Evolutionary conservation across 1,284 basidiomycete species (phyloP).

Genomic region (Pholiota adiposa): DNA sequence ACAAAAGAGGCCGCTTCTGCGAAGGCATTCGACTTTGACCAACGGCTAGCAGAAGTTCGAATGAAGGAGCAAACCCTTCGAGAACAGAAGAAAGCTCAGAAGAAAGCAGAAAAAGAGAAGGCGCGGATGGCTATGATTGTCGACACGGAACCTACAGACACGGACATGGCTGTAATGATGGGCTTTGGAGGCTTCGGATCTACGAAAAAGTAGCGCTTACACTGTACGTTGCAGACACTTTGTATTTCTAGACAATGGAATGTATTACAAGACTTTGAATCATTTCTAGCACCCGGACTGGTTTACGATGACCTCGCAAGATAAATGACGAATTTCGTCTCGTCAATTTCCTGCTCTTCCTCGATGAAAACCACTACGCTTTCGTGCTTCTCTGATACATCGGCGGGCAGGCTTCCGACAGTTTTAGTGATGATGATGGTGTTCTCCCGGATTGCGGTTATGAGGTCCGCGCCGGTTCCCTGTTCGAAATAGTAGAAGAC

Average conservation of each 20-base stretch:
- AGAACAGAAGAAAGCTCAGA: slow-evolving; percentile 72
- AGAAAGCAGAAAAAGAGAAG: slow-evolving; percentile 74
- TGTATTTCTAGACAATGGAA: slow-evolving; percentile 32
- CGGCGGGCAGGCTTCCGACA: slow-evolving; percentile 74
- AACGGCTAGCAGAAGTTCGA: slow-evolving; percentile 84
- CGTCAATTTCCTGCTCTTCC: slow-evolving; percentile 88
- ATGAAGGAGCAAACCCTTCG: slow-evolving; percentile 68
- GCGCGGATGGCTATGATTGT: slow-evolving; percentile 65
- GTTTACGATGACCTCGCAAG: slow-evolving; percentile 52
- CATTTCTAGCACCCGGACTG: slow-evolving; percentile 25
- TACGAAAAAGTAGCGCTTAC: slow-evolving; percentile 65
- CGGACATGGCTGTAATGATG: slow-evolving; percentile 86
- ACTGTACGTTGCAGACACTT: slow-evolving; percentile 9
- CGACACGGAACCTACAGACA: slow-evolving; percentile 54
- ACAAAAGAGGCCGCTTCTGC: slow-evolving; percentile 80
- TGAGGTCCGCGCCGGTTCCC: slow-evolving; percentile 68
- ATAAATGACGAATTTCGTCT: slow-evolving; percentile 78
- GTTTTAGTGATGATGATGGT: slow-evolving; percentile 79
- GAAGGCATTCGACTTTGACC: slow-evolving; percentile 92
- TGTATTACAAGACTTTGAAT: slow-evolving; percentile 36
- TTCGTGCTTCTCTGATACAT: slow-evolving; percentile 56
- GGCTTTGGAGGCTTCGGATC: slow-evolving; percentile 92
- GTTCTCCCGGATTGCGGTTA: slow-evolving; percentile 73
- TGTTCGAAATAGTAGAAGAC: slow-evolving; percentile 87
- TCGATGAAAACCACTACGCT: slow-evolving; percentile 64